phyloP scores from a whole-genome alignment of 768 basidiomycete genomes.

The Tylopilus plumbeoviolaceoides region DNA sequence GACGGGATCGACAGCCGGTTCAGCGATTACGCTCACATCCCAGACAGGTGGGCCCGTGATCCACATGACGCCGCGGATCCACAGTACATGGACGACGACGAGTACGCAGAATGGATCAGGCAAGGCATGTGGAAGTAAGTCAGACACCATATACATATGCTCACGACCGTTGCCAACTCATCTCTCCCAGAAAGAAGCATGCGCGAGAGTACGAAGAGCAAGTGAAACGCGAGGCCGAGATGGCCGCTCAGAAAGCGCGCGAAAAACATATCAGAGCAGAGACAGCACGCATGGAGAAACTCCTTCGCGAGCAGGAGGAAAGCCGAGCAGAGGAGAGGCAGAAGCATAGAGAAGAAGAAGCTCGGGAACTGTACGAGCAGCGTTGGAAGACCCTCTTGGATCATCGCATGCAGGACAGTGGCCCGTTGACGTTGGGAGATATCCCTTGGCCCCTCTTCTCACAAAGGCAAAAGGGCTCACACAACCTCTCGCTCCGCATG shows the following conservation, averaged over 20 bases:
- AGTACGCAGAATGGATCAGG: slow-evolving; percentile 85
- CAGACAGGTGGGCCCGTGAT: slow-evolving; percentile 58
- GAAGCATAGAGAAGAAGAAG: slow-evolving; percentile 39
- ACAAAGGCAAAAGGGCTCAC: slow-evolving; percentile 18
- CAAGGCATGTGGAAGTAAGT: slow-evolving; percentile 79
- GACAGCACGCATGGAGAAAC: slow-evolving; percentile 45
- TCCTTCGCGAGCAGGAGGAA: slow-evolving; percentile 49
- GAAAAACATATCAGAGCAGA: slow-evolving; percentile 54
- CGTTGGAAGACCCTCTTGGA: slow-evolving; percentile 54
- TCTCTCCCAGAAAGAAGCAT: slow-evolving; percentile 54
- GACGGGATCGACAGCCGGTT: slow-evolving; percentile 59
- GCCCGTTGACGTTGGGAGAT: slow-evolving; percentile 45
- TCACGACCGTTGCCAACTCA: slow-evolving; percentile 1
- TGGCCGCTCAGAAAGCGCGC: slow-evolving; percentile 49
- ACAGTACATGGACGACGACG: slow-evolving; percentile 71
- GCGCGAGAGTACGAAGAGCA: slow-evolving; percentile 64
- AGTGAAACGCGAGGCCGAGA: slow-evolving; percentile 49
- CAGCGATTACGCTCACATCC: slow-evolving; percentile 69
- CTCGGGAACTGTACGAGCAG: slow-evolving; percentile 50
- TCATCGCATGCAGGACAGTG: slow-evolving; percentile 20
- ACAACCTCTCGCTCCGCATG: slow-evolving; percentile 20
- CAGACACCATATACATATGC: neutral
- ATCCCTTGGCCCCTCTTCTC: slow-evolving; percentile 71
- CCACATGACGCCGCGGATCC: slow-evolving; percentile 41
- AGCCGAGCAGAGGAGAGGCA: slow-evolving; percentile 47